Conservation (phyloP, 768 basidiomycete genomes). For the Pulveroboletus sp. region DNA sequence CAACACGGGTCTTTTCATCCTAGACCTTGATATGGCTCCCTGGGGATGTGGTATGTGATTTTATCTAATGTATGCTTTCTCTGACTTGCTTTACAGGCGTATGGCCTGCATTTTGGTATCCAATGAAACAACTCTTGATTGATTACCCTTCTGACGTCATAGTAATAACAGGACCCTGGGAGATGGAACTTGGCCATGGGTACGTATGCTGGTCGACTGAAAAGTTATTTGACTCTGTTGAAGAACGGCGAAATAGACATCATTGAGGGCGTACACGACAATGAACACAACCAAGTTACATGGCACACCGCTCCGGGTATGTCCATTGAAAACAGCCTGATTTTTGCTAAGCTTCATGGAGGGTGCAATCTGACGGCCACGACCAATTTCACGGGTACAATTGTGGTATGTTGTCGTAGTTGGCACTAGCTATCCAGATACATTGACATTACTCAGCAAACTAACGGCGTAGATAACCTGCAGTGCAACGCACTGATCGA, state of each 20-base stretch:
- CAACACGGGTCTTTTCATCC: constrained; percentile 76
- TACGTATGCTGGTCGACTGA: constrained; percentile 31
- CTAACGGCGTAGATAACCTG: constrained; percentile 48
- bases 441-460: constrained; percentile 32
- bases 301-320: constrained; percentile 70
- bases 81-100: constrained; percentile 42
- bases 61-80: not conserved
- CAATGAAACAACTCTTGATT: not conserved
- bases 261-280: constrained; percentile 81
- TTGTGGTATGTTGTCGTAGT: constrained; percentile 47
- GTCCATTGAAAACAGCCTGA: not conserved
- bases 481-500: constrained; percentile 51
- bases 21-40: constrained; percentile 80
- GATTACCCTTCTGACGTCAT: constrained; percentile 1
- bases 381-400: constrained; percentile 57
- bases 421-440: not conserved
- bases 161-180: constrained; percentile 36
- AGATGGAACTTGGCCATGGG: constrained; percentile 57
- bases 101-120: constrained; percentile 82
- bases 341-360: constrained; percentile 17
- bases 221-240: constrained; percentile 8
- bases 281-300: constrained; percentile 79
- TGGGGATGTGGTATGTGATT: constrained; percentile 71
- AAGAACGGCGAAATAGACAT: constrained; percentile 81
- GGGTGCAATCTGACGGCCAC: constrained; percentile 57